phyloP scores from a whole-genome alignment of 2,329 filamentous ascomycete genomes.

The Cadophora sp. region DNA sequence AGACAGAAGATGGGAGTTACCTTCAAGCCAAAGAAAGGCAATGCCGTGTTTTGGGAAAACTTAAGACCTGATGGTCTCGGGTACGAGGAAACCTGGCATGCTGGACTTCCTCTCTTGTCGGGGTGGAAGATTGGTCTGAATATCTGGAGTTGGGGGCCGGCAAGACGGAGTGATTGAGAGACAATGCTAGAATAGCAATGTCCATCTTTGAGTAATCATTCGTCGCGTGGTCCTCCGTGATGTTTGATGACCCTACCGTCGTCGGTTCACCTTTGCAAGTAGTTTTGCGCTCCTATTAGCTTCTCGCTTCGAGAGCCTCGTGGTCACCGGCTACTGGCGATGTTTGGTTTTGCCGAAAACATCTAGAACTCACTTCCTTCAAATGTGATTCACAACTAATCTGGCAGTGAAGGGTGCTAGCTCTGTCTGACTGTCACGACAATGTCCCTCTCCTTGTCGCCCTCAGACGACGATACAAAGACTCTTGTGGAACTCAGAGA shows the following conservation, averaged over 20 bases:
- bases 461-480: neutral
- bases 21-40: conserved; percentile 63
- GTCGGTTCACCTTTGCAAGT: neutral
- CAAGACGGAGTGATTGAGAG: conserved; percentile 27
- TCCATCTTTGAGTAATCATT: neutral
- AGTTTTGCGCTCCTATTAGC: neutral
- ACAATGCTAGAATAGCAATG: neutral
- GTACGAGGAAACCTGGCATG: conserved; percentile 66
- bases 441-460: neutral
- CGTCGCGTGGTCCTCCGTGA: neutral
- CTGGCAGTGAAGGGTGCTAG: neutral
- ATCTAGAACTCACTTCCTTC: neutral
- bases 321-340: neutral
- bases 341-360: neutral
- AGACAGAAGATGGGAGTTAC: conserved; percentile 53
- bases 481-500: neutral
- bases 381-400: neutral
- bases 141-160: conserved; percentile 64
- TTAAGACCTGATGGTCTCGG: conserved; percentile 60
- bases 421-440: neutral
- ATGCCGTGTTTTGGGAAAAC: conserved; percentile 70
- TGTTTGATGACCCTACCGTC: neutral
- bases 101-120: conserved; percentile 60
- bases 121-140: conserved; percentile 67
- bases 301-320: neutral